Evolutionary conservation across 805 yeast species (phyloP).

Genomic region (Suhomyces pyralidae): DNA sequence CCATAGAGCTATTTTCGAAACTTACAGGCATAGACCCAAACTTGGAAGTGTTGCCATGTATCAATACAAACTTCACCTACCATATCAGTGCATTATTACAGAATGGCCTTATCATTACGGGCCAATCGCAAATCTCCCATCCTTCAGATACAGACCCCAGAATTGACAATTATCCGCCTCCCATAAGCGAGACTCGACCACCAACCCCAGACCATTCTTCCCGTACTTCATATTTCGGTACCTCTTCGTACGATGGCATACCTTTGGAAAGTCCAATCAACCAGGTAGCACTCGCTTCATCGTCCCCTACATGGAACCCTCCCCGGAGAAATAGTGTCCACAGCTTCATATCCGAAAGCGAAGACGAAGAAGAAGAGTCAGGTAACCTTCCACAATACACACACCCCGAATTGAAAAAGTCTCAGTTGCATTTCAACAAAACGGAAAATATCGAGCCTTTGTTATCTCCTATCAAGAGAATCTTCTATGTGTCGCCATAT

Average conservation of each 20-base stretch:
- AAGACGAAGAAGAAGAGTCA: slow-evolving; percentile 47
- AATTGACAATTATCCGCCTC: slow-evolving; percentile 17
- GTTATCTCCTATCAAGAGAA: slow-evolving; percentile 68
- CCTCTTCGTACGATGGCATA: slow-evolving; percentile 7
- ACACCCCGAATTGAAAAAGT: slow-evolving; percentile 71
- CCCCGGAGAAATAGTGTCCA: not conserved
- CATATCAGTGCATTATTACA: slow-evolving; percentile 75
- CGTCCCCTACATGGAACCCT: not conserved
- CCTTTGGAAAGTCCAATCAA: not conserved
- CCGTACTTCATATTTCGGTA: slow-evolving; percentile 2
- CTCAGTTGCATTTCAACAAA: slow-evolving; percentile 74
- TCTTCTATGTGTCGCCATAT: slow-evolving; percentile 80
- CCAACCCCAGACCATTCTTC: slow-evolving; percentile 13
- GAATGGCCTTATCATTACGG: slow-evolving; percentile 74
- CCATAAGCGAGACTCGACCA: slow-evolving; percentile 16
- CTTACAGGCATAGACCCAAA: slow-evolving; percentile 56
- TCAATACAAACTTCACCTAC: slow-evolving; percentile 80
- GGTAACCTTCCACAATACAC: slow-evolving; percentile 61
- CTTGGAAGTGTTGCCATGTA: slow-evolving; percentile 68
- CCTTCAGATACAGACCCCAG: slow-evolving; percentile 46
- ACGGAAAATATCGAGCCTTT: slow-evolving; percentile 54
- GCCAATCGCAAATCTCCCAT: slow-evolving; percentile 92
- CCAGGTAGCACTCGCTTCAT: not conserved
- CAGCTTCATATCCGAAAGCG: slow-evolving; percentile 8
- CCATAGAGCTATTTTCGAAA: slow-evolving; percentile 70